Evolutionary conservation across 768 basidiomycete genomes (phyloP).

Genomic region (Rhizopogon roseolus): DNA sequence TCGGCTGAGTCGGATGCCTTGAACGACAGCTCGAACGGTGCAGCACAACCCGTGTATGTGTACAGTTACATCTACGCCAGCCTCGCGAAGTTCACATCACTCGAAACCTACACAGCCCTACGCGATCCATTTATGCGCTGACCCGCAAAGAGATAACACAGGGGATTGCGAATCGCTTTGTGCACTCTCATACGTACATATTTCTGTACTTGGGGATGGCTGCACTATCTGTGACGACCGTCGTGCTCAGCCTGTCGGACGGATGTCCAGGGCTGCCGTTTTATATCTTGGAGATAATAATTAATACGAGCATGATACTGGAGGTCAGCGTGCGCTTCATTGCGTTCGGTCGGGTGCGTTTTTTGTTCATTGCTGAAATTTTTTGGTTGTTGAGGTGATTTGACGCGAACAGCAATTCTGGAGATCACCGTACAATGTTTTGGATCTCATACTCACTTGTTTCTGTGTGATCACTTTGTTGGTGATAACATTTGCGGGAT

Average conservation of each 20-base stretch:
- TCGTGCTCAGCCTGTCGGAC: conserved; percentile 75
- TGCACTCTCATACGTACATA: conserved; percentile 85
- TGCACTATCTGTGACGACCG: conserved; percentile 78
- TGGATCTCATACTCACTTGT: conserved; percentile 82
- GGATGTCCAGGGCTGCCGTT: conserved; percentile 87
- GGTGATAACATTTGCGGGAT: conserved; percentile 84
- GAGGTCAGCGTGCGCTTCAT: conserved; percentile 91
- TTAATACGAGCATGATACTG: conserved; percentile 88
- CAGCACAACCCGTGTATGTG: conserved; percentile 26
- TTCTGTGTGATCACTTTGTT: conserved; percentile 90
- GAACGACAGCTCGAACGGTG: conserved; percentile 19
- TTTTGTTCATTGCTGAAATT: background rate
- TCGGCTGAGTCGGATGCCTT: conserved; percentile 34
- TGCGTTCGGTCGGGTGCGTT: conserved; percentile 85
- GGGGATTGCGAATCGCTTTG: conserved; percentile 86
- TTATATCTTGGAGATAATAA: conserved; percentile 84
- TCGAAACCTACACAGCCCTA: conserved; percentile 42
- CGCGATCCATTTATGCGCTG: conserved; percentile 81
- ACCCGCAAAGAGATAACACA: conserved; percentile 78
- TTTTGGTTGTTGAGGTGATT: background rate
- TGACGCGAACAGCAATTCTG: conserved; percentile 76
- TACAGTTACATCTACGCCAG: background rate
- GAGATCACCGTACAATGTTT: conserved; percentile 87
- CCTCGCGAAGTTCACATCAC: conserved; percentile 11
- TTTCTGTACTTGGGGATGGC: conserved; percentile 89